Evolutionary conservation across 768 basidiomycete genomes (phyloP).

Genomic region (Chalciporus pseudorubinellus): DNA sequence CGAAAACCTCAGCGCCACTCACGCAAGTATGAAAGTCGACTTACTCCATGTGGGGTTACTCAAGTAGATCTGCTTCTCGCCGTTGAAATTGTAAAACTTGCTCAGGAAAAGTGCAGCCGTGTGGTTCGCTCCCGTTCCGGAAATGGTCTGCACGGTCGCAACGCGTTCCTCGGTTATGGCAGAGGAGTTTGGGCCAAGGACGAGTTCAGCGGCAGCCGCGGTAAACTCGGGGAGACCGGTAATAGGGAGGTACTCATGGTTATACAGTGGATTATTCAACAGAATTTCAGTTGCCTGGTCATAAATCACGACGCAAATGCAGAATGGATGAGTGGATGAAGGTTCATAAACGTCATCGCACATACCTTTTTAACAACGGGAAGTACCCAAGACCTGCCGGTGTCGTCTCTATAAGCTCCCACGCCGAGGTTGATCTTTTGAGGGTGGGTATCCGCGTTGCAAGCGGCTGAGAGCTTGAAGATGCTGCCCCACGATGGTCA

Average conservation of each 20-base stretch:
- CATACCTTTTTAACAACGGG: slow-evolving; percentile 86
- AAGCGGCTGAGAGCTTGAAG: slow-evolving; percentile 87
- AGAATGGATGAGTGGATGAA: neutral
- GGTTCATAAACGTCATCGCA: slow-evolving; percentile 1
- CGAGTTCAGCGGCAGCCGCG: slow-evolving; percentile 74
- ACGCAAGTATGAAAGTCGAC: slow-evolving; percentile 22
- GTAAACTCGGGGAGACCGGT: slow-evolving; percentile 85
- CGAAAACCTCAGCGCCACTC: neutral
- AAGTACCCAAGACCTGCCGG: slow-evolving; percentile 88
- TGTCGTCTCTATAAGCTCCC: slow-evolving; percentile 87
- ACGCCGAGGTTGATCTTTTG: slow-evolving; percentile 91
- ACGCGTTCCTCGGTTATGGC: slow-evolving; percentile 71
- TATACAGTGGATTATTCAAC: slow-evolving; percentile 64
- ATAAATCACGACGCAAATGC: slow-evolving; percentile 1
- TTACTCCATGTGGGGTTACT: slow-evolving; percentile 95
- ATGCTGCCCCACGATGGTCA: slow-evolving; percentile 50
- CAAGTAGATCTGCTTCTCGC: slow-evolving; percentile 70
- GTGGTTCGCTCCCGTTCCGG: slow-evolving; percentile 95
- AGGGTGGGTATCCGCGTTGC: slow-evolving; percentile 72
- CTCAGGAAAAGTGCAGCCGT: slow-evolving; percentile 85
- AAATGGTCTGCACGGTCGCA: slow-evolving; percentile 87
- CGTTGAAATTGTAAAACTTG: slow-evolving; percentile 69
- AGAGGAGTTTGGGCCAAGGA: slow-evolving; percentile 70
- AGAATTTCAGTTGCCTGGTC: slow-evolving; percentile 70
- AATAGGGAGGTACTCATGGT: slow-evolving; percentile 93